phyloP scores from a whole-genome alignment of 192 early-diverging fungal species.

The Kappamyces sp. region DNA sequence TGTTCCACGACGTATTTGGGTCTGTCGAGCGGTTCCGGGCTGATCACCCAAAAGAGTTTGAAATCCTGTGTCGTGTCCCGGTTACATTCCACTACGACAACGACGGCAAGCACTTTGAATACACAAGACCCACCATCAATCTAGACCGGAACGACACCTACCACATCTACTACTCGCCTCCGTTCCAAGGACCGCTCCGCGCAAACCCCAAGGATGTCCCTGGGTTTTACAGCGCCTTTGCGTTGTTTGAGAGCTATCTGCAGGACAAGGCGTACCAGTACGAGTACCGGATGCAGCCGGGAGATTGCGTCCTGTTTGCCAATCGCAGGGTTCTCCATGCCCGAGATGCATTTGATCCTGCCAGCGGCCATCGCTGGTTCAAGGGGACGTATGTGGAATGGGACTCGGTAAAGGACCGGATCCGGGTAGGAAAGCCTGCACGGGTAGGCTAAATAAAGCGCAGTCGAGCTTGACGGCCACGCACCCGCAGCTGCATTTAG shows the following conservation, averaged over 20 bases:
- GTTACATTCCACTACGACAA: conserved; percentile 79
- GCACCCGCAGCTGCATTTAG: too few relatives aligned
- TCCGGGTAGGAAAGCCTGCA: conserved; percentile 7
- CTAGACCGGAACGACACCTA: conserved; percentile 37
- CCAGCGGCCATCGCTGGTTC: conserved; percentile 65
- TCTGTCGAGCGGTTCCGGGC: conserved; percentile 58
- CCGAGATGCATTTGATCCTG: conserved; percentile 63
- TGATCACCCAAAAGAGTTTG: conserved; percentile 53
- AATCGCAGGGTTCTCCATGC: conserved; percentile 78
- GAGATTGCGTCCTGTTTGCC: conserved; percentile 68
- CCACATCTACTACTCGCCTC: conserved; percentile 70
- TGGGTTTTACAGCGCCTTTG: conserved; percentile 62
- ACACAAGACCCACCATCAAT: conserved; percentile 58
- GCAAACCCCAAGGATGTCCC: conserved; percentile 35
- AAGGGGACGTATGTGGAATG: conserved; percentile 61
- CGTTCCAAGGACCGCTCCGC: conserved; percentile 75
- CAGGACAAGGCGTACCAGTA: conserved; percentile 49
- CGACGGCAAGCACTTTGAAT: conserved; percentile 67
- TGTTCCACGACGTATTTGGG: conserved; percentile 69
- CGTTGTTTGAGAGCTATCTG: conserved; percentile 51
- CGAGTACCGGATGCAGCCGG: conserved; percentile 55
- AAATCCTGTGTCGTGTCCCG: conserved; percentile 47
- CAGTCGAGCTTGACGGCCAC: too few relatives aligned
- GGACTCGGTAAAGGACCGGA: conserved; percentile 47
- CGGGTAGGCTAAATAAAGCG: neutral